These are phyloP conservation scores for Psilocybe cyanescens DNA, from an alignment of 768 basidiomycete species.

Conservation along the genomic window DNA sequence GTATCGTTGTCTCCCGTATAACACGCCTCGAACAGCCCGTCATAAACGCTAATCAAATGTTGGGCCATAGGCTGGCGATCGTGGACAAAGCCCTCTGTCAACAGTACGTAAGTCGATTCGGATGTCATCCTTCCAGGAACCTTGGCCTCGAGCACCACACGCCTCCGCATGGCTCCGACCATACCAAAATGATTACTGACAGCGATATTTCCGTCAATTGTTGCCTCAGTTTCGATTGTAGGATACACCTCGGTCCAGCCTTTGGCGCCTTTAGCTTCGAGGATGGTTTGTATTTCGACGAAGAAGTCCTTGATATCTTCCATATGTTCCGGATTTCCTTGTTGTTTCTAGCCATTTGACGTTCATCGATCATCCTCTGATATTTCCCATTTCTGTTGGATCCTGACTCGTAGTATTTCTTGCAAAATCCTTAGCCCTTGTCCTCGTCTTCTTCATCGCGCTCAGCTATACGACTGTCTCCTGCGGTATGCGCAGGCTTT, in stretches of 20 bases:
- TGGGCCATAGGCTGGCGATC: conserved; percentile 33
- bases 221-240: conserved; percentile 19
- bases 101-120: not conserved
- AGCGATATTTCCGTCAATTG: not conserved
- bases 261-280: conserved; percentile 42
- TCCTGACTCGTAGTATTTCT: not conserved
- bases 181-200: too few species aligned
- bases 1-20: conserved; percentile 53
- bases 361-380: not conserved
- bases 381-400: not conserved
- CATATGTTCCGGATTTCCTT: conserved; percentile 18
- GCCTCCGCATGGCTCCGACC: too few species aligned
- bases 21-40: conserved; percentile 61
- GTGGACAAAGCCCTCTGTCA: conserved; percentile 10
- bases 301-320: conserved; percentile 35
- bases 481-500: conserved; percentile 3
- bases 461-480: conserved; percentile 15
- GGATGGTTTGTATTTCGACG: conserved; percentile 34
- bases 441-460: conserved; percentile 4
- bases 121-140: not conserved
- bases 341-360: not conserved
- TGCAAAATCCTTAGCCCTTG: conserved; percentile 14
- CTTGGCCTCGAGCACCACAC: too few species aligned
- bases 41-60: conserved; percentile 43
- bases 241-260: conserved; percentile 46